Percentiles rank a stretch among this genome's conserved stretches.
phyloP scores from a whole-genome alignment of 2,329 filamentous ascomycete genomes.

The Dryadomyces quercivorus region DNA sequence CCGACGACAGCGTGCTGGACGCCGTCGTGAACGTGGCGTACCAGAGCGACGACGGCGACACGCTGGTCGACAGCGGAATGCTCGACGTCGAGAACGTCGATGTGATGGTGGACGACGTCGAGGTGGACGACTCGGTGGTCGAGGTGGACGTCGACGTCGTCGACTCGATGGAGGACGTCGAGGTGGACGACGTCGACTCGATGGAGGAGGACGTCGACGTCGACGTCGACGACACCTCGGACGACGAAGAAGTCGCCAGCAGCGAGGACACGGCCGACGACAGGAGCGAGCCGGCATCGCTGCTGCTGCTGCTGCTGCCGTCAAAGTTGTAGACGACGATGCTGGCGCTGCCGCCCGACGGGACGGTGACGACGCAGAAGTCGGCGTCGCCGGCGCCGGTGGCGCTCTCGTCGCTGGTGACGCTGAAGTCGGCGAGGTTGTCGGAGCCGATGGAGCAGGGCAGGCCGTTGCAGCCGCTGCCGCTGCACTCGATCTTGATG shows the following conservation, averaged over 20 bases:
- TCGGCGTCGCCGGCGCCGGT: conserved; percentile 53
- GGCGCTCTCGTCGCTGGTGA: conserved; percentile 41
- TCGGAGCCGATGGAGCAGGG: conserved; percentile 60
- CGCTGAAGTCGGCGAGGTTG: conserved; percentile 40
- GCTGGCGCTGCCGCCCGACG: conserved; percentile 51
- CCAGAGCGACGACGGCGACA: conserved; percentile 8
- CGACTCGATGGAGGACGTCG: conserved; percentile 16
- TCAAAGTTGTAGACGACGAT: conserved; percentile 48
- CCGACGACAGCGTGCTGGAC: conserved; percentile 15
- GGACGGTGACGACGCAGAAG: conserved; percentile 69
- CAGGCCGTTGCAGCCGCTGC: conserved; percentile 55
- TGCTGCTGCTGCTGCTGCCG: conserved; percentile 20
- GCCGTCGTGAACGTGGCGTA: conserved; percentile 4
- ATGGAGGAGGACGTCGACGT: conserved; percentile 16
- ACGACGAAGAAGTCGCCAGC: conserved; percentile 2
- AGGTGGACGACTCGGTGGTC: conserved; percentile 12
- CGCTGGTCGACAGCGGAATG: conserved; percentile 14
- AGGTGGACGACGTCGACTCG: conserved; percentile 16
- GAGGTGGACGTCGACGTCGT: conserved; percentile 6
- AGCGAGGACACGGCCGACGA: conserved; percentile 15
- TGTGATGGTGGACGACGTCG: conserved; percentile 5
- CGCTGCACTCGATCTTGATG: conserved; percentile 57
- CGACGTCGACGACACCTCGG: conserved; percentile 7
- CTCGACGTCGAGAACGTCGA: conserved; percentile 3
- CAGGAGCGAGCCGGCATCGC: conserved; percentile 13